phyloP scores from a whole-genome alignment of 306 rosid genomes.

The Prunus kanzakura region DNA sequence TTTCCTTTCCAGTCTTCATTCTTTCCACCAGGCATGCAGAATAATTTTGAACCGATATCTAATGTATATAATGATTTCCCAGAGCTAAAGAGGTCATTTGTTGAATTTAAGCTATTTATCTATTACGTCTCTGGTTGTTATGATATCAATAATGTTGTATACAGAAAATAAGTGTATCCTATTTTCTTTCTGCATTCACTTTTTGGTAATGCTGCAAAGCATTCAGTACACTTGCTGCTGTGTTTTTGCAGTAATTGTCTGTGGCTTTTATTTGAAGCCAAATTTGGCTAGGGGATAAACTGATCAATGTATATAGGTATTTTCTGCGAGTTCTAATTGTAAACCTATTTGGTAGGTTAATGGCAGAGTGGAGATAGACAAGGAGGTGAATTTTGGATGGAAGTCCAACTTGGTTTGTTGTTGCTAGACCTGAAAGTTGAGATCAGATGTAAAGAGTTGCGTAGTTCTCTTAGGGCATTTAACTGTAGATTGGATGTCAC shows the following conservation, averaged over 20 bases:
- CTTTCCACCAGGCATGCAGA: too few relatives aligned
- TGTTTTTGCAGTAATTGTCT: neutral
- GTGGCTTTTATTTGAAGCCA: conserved; percentile 19
- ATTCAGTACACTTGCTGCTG: neutral
- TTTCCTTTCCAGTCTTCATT: neutral
- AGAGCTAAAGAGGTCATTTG: neutral
- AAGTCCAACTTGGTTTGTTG: conserved; percentile 2
- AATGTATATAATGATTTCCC: neutral
- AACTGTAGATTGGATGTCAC: neutral
- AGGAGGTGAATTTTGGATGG: neutral
- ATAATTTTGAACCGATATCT: neutral
- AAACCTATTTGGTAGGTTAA: neutral
- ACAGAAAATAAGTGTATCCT: neutral
- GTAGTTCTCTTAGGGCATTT: neutral
- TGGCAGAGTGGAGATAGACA: neutral
- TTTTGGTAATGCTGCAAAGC: neutral
- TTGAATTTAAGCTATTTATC: neutral
- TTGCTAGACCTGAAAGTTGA: neutral
- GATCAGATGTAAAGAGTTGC: neutral
- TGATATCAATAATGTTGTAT: neutral
- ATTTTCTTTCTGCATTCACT: neutral
- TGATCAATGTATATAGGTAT: neutral
- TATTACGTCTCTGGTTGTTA: neutral
- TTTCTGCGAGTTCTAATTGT: neutral
- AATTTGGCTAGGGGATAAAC: conserved; percentile 13